Conservation (phyloP, 176 grass and related monocot genomes). For the Pontederia paniculata region DNA sequence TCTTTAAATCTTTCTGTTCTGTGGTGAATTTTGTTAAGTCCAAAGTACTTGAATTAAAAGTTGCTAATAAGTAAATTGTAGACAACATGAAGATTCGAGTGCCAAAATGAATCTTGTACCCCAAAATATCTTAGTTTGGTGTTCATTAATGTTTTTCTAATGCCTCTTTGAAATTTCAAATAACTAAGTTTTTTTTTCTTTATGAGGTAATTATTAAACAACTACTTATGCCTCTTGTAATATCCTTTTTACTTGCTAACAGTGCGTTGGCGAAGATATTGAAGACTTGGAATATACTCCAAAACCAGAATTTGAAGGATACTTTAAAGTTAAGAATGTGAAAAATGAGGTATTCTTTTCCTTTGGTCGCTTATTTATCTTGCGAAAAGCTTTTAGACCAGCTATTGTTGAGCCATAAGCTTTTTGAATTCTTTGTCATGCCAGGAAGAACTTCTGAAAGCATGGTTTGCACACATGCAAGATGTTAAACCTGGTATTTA, state of each 20-base stretch:
- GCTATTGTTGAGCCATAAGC: neutral
- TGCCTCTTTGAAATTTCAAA: neutral
- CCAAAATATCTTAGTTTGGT: too few species aligned
- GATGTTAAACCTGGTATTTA: slow-evolving; percentile 97
- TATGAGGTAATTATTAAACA: neutral
- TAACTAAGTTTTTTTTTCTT: neutral
- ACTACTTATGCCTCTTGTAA: neutral
- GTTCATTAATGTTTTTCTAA: too few species aligned
- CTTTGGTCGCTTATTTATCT: slow-evolving; percentile 7
- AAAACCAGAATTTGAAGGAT: slow-evolving; percentile 90
- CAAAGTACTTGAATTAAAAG: too few species aligned
- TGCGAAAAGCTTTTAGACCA: neutral
- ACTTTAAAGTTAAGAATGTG: slow-evolving; percentile 85
- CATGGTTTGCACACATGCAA: slow-evolving; percentile 98
- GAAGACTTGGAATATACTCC: slow-evolving; percentile 98
- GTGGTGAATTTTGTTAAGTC: too few species aligned
- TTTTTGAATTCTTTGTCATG: slow-evolving; percentile 3
- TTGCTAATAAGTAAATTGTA: too few species aligned
- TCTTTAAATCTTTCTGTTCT: too few species aligned
- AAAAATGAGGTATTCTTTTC: slow-evolving; percentile 55
- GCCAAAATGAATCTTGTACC: too few species aligned
- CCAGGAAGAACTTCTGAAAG: slow-evolving; percentile 74
- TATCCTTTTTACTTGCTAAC: slow-evolving; percentile 23
- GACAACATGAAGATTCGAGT: too few species aligned
- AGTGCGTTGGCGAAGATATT: slow-evolving; percentile 98